A percentile compares a stretch with the other conserved stretches of the same genome.
Conservation (phyloP, 257 asterid species). For the Ligustrum vulgare region DNA sequence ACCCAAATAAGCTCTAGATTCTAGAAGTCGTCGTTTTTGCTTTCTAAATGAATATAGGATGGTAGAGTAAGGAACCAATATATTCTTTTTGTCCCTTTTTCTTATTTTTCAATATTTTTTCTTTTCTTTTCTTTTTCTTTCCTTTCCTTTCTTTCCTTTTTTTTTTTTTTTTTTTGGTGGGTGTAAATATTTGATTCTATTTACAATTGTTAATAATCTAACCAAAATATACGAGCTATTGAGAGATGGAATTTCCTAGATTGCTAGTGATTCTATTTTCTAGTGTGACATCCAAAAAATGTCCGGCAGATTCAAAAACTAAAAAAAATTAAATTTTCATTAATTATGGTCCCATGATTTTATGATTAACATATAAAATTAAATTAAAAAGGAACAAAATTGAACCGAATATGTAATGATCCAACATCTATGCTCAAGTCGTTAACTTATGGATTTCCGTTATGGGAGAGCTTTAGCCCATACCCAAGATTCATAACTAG, state of each 20-base stretch:
- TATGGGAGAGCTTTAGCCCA: too few species aligned
- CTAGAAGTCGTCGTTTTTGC: not conserved
- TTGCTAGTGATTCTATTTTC: not conserved
- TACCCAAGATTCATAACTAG: not conserved
- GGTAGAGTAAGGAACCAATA: not conserved
- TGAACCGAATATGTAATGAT: too few species aligned
- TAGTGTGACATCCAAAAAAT: not conserved
- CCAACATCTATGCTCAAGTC: too few species aligned
- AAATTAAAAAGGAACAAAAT: too few species aligned
- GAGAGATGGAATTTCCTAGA: not conserved
- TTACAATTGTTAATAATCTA: not conserved
- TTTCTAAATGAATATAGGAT: not conserved
- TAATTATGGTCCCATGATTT: not conserved
- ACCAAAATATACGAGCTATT: not conserved
- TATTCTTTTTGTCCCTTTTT: not conserved
- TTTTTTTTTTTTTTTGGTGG: not conserved
- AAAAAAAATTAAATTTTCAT: not conserved
- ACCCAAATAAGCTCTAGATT: not conserved
- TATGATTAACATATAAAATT: not conserved
- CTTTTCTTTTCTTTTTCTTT: too few species aligned
- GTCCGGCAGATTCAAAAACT: not conserved
- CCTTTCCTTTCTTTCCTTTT: too few species aligned
- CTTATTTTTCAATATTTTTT: not conserved
- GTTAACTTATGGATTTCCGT: too few species aligned
- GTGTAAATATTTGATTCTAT: not conserved